phyloP scores from a whole-genome alignment of 2,329 filamentous ascomycete species.

The Claviceps sp. region DNA sequence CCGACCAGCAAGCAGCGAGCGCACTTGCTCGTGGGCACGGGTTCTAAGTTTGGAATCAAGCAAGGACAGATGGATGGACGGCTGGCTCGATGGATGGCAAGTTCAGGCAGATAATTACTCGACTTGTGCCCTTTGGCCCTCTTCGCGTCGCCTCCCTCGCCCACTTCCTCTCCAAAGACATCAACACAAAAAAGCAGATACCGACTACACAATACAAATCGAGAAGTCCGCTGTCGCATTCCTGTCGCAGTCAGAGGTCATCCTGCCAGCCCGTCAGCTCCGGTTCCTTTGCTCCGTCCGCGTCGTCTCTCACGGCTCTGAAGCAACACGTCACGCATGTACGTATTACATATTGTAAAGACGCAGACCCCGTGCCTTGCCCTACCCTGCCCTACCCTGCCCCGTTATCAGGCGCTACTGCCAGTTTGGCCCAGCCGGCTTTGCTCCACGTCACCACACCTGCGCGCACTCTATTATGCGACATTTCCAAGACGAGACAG shows the following conservation, averaged over 20 bases:
- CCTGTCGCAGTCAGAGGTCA: slow-evolving; percentile 46
- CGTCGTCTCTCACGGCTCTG: slow-evolving; percentile 12
- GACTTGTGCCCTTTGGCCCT: slow-evolving; percentile 16
- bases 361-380: neutral
- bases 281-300: slow-evolving; percentile 15
- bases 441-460: neutral
- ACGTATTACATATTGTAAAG: slow-evolving; percentile 5
- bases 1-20: neutral
- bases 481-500: neutral
- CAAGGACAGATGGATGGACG: neutral
- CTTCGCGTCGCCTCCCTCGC: slow-evolving; percentile 20
- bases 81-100: neutral
- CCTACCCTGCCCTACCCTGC: neutral
- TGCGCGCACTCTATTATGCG: neutral
- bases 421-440: too few relatives aligned
- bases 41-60: too few relatives aligned
- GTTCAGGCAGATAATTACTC: slow-evolving; percentile 11
- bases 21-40: too few relatives aligned
- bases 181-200: slow-evolving; percentile 35
- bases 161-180: slow-evolving; percentile 30
- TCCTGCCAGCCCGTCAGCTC: slow-evolving; percentile 36
- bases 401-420: neutral
- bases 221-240: slow-evolving; percentile 48
- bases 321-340: slow-evolving; percentile 15
- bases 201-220: slow-evolving; percentile 36